Conservation (phyloP, 257 asterid genomes). For the Solanum neorickii region DNA sequence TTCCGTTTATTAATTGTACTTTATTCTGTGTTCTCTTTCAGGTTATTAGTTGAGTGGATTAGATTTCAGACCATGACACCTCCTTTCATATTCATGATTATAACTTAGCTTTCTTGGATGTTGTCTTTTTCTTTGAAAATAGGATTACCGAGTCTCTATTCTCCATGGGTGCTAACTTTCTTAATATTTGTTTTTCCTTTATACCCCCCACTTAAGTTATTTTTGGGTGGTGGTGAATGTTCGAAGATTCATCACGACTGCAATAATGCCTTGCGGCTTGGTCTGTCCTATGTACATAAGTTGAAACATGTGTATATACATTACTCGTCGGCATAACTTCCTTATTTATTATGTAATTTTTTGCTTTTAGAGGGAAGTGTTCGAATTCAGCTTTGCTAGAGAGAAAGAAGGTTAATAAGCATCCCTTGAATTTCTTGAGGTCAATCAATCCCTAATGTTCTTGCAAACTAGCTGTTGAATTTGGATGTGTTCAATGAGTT, state of each 20-base stretch:
- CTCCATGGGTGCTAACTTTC: background rate
- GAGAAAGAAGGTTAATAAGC: background rate
- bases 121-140: background rate
- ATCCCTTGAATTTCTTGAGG: background rate
- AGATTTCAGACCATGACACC: background rate
- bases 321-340: background rate
- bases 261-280: background rate
- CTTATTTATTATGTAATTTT: background rate
- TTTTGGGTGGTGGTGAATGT: background rate
- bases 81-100: background rate
- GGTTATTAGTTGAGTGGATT: background rate
- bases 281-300: background rate
- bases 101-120: background rate
- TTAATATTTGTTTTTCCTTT: background rate
- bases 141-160: background rate
- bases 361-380: background rate
- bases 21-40: background rate
- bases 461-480: background rate
- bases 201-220: background rate
- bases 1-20: background rate
- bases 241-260: background rate
- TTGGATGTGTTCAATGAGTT: background rate
- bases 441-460: background rate
- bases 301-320: background rate
- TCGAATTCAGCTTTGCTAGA: background rate